Conservation (phyloP, 345 rosid species). For the Gossypium thurberi region DNA sequence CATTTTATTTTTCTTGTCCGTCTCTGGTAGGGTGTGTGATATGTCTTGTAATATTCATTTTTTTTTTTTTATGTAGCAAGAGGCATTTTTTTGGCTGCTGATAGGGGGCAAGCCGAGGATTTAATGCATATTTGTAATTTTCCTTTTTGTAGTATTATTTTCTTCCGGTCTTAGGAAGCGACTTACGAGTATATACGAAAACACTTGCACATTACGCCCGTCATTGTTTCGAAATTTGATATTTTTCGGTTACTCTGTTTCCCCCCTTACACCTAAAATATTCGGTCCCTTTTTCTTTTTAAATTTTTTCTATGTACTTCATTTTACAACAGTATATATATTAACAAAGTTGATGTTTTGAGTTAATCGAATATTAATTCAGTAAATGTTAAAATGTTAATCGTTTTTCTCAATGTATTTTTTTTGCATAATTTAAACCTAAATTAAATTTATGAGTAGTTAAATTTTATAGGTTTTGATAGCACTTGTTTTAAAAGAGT, state of each 20-base stretch:
- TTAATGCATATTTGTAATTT: constrained; percentile 20
- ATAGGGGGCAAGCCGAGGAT: constrained; percentile 25
- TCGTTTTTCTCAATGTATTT: too few relatives aligned
- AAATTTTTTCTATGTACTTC: neutral
- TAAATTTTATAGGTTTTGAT: too few relatives aligned
- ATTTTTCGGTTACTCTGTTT: neutral
- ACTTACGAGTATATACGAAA: constrained; percentile 1
- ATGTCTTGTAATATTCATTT: constrained; percentile 38
- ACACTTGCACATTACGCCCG: too few relatives aligned
- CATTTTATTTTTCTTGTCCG: neutral
- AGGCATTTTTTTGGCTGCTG: constrained; percentile 31
- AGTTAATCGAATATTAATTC: too few relatives aligned
- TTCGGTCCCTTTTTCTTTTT: neutral
- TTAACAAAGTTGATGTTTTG: too few relatives aligned
- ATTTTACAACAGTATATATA: neutral
- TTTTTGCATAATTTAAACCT: too few relatives aligned
- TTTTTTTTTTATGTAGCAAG: constrained; percentile 9
- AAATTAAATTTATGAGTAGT: too few relatives aligned
- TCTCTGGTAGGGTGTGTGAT: constrained; percentile 26
- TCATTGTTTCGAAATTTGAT: neutral
- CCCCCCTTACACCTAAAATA: neutral
- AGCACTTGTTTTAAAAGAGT: too few relatives aligned
- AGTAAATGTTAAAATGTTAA: too few relatives aligned
- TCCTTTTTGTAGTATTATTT: constrained; percentile 16
- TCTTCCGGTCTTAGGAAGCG: constrained; percentile 1